Base-by-base conservation (phyloP, 805 yeast genomes). In the Blastobotrys parvus region DNA sequence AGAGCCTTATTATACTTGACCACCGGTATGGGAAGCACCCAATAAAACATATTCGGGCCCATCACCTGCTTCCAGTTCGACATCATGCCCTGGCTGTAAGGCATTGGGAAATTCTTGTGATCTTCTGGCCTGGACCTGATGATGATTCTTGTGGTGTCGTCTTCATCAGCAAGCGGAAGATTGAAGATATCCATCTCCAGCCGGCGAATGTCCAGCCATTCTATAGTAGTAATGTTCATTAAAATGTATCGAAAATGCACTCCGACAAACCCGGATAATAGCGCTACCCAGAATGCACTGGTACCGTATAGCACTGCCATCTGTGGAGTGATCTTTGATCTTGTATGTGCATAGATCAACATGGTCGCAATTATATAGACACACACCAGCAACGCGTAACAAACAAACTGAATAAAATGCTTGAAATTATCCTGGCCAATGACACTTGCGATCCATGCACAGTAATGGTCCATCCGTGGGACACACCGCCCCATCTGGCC, bases 391-490 rank as follows among this genome's bases (percentile, higher is more conserved):
- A 62, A 58, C 23, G 69, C 60, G 52, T 67, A 64, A 3, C 67
- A 43, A 15, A 51, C 41, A 18, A 48, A 80, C 47, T 74, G 77
- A 2, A 79, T 41, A 53, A 88, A 88, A 22, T 68, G 62, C 39
- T 71, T 57, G 57, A 77, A 77, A 60, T 90, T 89, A 31, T 64
- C 59, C 45, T 74, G 72, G 0, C 95, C 96, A 35, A 89, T 75
- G 3, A 77, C 74, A 0, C 71, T 58, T 1, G 94, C 94, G 0
- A 90, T 61, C 81, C 86, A 87, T 0, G 77, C 56, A 58, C 97
- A 89, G 54, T 71, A 81, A 59, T 89, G 97, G 61, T 89, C 97
- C 68, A 84, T 82, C 45, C 72, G 69, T 0, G 84, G 77, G 0
- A 88, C 77, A 56, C 94, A 86, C 19, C 61, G 55, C 2, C 69